Evolutionary conservation across 192 early-diverging fungal species (phyloP), one percentile per base, ranked within the genome.

Genomic region (Rhizophagus prolifer): DNA sequence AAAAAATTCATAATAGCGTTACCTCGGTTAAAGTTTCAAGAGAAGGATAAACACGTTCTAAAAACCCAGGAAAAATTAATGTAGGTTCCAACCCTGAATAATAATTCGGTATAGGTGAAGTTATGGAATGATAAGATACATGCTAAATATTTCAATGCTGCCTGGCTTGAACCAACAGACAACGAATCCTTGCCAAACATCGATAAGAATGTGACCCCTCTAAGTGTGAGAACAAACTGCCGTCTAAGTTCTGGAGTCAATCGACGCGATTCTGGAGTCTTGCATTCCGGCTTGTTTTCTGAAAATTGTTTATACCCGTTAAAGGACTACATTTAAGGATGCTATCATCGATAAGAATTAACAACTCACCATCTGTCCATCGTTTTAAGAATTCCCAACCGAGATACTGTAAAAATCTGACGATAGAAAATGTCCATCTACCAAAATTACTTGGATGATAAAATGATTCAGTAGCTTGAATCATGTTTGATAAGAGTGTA

Each of bases 381-480:
- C 96, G 84, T 65, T 88, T 83, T 73, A 95, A 79, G 44, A 95
- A 94, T 63, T 92, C 90, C 38, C 73, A 84, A 9, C 88, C 75
- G 36, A 98, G 77, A 44, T 85, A 82, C 31, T 91, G 89, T 72
- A 94, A 58, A 74, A 98, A 92, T 21, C 87, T 83, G 1, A 93
- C 86, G 9, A 98, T 87, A 9, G 82, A 81, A 60, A 85, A 85
- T 25, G 92, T 93, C 96, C 96, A 98, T 65, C 79, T 77, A 4
- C 96, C 96, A 76, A 86, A 85, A 85, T 98, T 98, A n/a, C 94
- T 94, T 14, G 96, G 96, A 81, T 98, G 95, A 75, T 87, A 95
- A 77, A 91, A 97, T 0, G 92, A 90, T 82, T 98, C 96, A 31
- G 90, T 88, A 62, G 95, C 94, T 74, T 91, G 92, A 67, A 98